Conservation (phyloP, 306 rosid species). For the Astragalus glycyphyllos region DNA sequence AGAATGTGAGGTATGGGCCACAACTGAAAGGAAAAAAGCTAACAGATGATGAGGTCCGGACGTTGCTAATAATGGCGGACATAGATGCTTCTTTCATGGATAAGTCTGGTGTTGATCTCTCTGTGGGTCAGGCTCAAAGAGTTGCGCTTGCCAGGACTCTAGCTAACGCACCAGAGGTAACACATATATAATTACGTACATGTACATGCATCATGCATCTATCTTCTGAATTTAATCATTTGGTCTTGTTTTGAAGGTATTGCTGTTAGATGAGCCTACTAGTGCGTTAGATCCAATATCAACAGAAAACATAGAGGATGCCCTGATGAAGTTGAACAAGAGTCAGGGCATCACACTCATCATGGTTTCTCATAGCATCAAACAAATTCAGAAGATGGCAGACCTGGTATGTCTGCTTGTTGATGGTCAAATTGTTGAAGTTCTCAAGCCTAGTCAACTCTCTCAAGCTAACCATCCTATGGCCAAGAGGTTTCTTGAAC, state of each 20-base stretch:
- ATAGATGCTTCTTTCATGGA: slow-evolving; percentile 69
- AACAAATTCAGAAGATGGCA: slow-evolving; percentile 88
- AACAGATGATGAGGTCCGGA: slow-evolving; percentile 66
- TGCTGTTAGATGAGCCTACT: slow-evolving; percentile 90
- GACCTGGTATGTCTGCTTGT: slow-evolving; percentile 85
- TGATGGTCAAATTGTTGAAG: slow-evolving; percentile 80
- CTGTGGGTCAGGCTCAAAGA: slow-evolving; percentile 95
- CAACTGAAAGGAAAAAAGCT: slow-evolving; percentile 68
- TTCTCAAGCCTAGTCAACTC: slow-evolving; percentile 65
- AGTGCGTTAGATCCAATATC: slow-evolving; percentile 96
- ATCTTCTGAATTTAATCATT: too few relatives aligned
- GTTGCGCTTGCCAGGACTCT: slow-evolving; percentile 95
- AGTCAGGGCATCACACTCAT: slow-evolving; percentile 71
- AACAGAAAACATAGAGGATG: slow-evolving; percentile 84
- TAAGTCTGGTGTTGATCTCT: slow-evolving; percentile 70
- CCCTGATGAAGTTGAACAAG: slow-evolving; percentile 77
- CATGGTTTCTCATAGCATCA: slow-evolving; percentile 90
- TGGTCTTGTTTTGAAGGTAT: slow-evolving; percentile 53
- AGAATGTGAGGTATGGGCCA: slow-evolving; percentile 86
- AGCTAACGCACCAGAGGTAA: slow-evolving; percentile 91
- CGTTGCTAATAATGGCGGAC: slow-evolving; percentile 76
- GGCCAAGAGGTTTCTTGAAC: slow-evolving; percentile 84
- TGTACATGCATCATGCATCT: too few relatives aligned
- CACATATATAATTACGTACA: too few relatives aligned
- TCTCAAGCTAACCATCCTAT: slow-evolving; percentile 84